Evolutionary conservation across 768 basidiomycete species (phyloP), one percentile per base, ranked within the genome.

Genomic region (Russula compacta): DNA sequence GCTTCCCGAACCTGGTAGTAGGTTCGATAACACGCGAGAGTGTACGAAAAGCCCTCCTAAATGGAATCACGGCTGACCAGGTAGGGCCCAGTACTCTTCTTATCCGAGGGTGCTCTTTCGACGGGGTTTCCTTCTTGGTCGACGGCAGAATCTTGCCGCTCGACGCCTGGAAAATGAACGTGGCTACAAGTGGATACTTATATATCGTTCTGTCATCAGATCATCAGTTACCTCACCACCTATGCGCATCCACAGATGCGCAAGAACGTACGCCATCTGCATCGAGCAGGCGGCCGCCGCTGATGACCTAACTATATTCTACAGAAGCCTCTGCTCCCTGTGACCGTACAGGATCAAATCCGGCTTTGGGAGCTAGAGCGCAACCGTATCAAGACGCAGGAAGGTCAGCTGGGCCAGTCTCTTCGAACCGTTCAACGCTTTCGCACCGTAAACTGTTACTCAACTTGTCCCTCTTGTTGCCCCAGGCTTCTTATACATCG

Each of bases 181-280:
- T 12, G 32, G 14, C 17, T 15, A n/a, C 1, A 24, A 5, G n/a
- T n/a, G 19, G 12, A 56, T 38, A 4, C 53, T 32, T 24, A 56
- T 60, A 24, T 29, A 53, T 57, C 56, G 43, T 58, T 53, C 61
- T 58, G 39, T 50, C 21, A 39, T 39, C 69, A 98, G 93, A 97
- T 98, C 71, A 95, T 99, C 71, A 88, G 87, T 71, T 98, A 98
- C 73, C 80, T 99, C 44, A 83, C 86, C 29, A 87, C 89, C 48
- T 94, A 98, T 74, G 97, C 95, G 1, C 97, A 98, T 73, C 91
- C 94, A 32, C 95, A 98, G 74, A 98, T 99, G 97, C 84, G 89
- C 71, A 92, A 87, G 73, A 92, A 94, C 71, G 92, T 93, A 69
- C 67, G 80, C 72, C 11, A 38, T 32, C 40, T 56, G 53, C 59